phyloP scores from a whole-genome alignment of 2,329 filamentous ascomycete genomes.

The Aspergillus phoenicis region DNA sequence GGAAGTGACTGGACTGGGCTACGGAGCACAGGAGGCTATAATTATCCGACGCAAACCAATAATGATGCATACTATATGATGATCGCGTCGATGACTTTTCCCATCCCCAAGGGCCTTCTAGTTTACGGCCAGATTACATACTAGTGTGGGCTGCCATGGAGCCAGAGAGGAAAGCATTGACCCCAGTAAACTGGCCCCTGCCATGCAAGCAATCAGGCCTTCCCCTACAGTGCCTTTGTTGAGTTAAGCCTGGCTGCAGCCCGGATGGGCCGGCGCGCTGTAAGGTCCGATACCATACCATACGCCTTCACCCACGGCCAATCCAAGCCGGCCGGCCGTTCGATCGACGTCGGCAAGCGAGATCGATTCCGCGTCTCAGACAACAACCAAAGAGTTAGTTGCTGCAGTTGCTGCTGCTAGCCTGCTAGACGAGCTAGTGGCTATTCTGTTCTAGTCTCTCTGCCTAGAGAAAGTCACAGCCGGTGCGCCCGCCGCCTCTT shows the following conservation, averaged over 20 bases:
- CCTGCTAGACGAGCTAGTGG: no score
- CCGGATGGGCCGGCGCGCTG: slow-evolving; percentile 1
- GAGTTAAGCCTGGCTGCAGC: background rate
- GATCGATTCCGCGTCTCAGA: slow-evolving; percentile 4
- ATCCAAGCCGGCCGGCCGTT: slow-evolving; percentile 19
- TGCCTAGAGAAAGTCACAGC: background rate
- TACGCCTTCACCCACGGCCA: background rate
- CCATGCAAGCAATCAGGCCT: slow-evolving; percentile 2
- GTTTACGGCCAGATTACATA: background rate
- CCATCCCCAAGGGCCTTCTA: background rate
- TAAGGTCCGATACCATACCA: slow-evolving; percentile 5
- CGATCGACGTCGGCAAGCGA: slow-evolving; percentile 21
- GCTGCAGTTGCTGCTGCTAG: no score
- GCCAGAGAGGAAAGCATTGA: slow-evolving; percentile 2
- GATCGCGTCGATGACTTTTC: background rate
- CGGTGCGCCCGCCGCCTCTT: background rate
- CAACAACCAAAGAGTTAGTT: no score
- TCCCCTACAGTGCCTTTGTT: background rate
- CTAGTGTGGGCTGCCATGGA: background rate
- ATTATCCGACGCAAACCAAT: background rate
- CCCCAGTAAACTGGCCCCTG: background rate
- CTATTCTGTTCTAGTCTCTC: no score
- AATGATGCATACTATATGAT: background rate
- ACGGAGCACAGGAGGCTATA: background rate
- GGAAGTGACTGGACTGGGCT: background rate